These are phyloP conservation scores for Mycena maculata DNA, from an alignment of 768 basidiomycete genomes.

Conservation along the genomic window DNA sequence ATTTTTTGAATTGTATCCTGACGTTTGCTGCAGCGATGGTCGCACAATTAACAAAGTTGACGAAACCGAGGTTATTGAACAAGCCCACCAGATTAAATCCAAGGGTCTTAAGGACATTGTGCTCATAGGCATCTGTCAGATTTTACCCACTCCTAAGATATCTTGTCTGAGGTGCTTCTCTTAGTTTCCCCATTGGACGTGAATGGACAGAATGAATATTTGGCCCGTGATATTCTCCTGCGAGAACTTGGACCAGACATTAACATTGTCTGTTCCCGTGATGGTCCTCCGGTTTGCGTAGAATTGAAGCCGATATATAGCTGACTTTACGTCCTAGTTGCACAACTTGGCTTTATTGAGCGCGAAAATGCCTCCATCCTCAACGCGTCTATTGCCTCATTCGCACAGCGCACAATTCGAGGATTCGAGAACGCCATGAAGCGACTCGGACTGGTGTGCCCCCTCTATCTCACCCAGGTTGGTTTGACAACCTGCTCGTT, in stretches of 20 bases:
- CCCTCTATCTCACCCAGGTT: constrained; percentile 64
- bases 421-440: constrained; percentile 65
- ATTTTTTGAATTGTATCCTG: not conserved
- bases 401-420: constrained; percentile 65
- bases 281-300: constrained; percentile 41
- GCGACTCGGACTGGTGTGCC: constrained; percentile 58
- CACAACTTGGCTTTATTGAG: constrained; percentile 68
- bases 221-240: constrained; percentile 43
- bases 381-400: constrained; percentile 71
- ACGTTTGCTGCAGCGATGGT: constrained; percentile 41
- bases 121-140: constrained; percentile 47
- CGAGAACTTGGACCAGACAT: constrained; percentile 51
- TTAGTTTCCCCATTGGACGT: constrained; percentile 48
- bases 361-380: constrained; percentile 77
- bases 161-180: not conserved
- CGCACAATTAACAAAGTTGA: constrained; percentile 49
- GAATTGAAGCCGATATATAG: not conserved
- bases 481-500: not conserved
- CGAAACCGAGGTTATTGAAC: constrained; percentile 56
- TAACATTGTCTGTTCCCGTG: constrained; percentile 65
- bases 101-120: constrained; percentile 46
- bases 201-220: constrained; percentile 47
- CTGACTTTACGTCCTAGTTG: constrained; percentile 49
- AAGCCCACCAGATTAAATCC: constrained; percentile 49
- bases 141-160: not conserved